Conservation (phyloP, 2,329 filamentous ascomycete genomes). For the Apiospora rasikravindrae region DNA sequence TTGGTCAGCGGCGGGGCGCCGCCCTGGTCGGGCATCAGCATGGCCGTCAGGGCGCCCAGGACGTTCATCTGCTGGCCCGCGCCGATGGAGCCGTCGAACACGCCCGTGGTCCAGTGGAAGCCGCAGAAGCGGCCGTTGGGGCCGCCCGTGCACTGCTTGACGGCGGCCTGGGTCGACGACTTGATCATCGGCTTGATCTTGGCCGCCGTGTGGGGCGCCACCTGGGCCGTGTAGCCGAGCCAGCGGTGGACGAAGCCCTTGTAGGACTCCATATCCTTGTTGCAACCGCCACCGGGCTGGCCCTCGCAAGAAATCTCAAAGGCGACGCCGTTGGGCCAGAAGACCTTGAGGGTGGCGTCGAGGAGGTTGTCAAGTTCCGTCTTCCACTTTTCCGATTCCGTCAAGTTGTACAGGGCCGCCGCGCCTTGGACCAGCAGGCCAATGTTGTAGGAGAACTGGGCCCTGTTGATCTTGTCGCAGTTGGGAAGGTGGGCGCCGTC, state of each 20-base stretch:
- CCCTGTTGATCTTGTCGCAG: conserved; percentile 65
- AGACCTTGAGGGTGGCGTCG: conserved; percentile 52
- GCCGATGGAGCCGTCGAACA: conserved; percentile 50
- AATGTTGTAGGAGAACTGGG: conserved; percentile 72
- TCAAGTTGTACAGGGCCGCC: conserved; percentile 72
- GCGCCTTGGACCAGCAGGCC: conserved; percentile 66
- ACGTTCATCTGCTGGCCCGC: conserved; percentile 64
- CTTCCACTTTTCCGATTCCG: conserved; percentile 60
- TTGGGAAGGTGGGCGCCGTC: conserved; percentile 67
- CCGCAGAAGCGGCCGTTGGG: conserved; percentile 64
- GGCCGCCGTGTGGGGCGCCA: conserved; percentile 64
- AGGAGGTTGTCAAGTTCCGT: conserved; percentile 60
- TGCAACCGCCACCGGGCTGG: conserved; percentile 58
- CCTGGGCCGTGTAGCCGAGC: conserved; percentile 63
- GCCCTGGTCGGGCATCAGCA: conserved; percentile 38
- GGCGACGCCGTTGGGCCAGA: conserved; percentile 64
- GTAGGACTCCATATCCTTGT: conserved; percentile 74
- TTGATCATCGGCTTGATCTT: conserved; percentile 63
- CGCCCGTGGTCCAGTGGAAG: conserved; percentile 60
- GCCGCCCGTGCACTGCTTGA: conserved; percentile 66
- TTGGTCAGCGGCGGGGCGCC: conserved; percentile 52
- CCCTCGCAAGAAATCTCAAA: conserved; percentile 71
- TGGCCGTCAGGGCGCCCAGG: conserved; percentile 54
- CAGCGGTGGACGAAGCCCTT: conserved; percentile 73
- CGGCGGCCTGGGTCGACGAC: conserved; percentile 63